phyloP scores from a whole-genome alignment of 2,329 filamentous ascomycete genomes.

The Penicillium oxalicum region DNA sequence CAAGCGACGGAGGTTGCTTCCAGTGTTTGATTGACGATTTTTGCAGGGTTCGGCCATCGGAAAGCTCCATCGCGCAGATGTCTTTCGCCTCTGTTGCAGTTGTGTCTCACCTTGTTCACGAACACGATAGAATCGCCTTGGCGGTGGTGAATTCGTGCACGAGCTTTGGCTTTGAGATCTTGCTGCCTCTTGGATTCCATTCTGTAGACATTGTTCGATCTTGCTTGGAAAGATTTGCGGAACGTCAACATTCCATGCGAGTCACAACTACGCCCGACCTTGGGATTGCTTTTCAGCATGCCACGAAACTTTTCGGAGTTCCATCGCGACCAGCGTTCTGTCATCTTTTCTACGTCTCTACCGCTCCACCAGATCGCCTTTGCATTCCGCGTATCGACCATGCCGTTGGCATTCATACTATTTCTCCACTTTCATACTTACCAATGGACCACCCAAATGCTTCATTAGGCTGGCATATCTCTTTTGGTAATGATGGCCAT shows the following conservation, averaged over 20 bases:
- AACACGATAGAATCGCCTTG: conserved; percentile 24
- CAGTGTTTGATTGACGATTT: not conserved
- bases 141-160: conserved; percentile 19
- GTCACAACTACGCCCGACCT: conserved; percentile 7
- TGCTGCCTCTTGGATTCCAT: conserved; percentile 24
- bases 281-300: conserved; percentile 20
- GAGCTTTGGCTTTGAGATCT: conserved; percentile 17
- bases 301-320: conserved; percentile 19
- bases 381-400: conserved; percentile 18
- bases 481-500: conserved; percentile 14
- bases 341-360: conserved; percentile 32
- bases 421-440: conserved; percentile 24
- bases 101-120: conserved; percentile 18
- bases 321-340: conserved; percentile 23
- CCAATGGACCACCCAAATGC: conserved; percentile 11
- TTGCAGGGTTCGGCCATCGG: conserved; percentile 11
- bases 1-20: not conserved
- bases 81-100: conserved; percentile 19
- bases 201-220: conserved; percentile 14
- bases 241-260: conserved; percentile 9
- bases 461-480: conserved; percentile 27
- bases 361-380: conserved; percentile 15
- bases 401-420: conserved; percentile 29
- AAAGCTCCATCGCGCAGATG: conserved; percentile 16
- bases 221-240: conserved; percentile 17